Base-by-base conservation (phyloP, 192 early-diverging fungal species). In the Piromyces finnis region DNA sequence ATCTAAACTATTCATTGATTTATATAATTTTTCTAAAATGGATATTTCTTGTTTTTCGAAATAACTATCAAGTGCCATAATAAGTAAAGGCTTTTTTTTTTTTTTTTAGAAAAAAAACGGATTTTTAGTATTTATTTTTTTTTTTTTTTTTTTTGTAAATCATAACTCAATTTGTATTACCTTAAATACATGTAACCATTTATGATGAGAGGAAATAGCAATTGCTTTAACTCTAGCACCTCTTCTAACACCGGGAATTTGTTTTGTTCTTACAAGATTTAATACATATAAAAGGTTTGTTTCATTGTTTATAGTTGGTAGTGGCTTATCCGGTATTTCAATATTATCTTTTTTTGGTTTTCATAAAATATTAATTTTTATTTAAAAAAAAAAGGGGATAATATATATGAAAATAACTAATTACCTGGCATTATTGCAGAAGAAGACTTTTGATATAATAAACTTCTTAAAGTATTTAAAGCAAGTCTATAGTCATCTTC, bases 141-240 rank as follows among this genome's bases (percentile, higher is more conserved):
- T n/a, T n/a, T n/a, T n/a, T n/a, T n/a, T n/a, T n/a, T n/a, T n/a
- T n/a, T n/a, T n/a, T n/a, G n/a, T n/a, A n/a, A n/a, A n/a, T n/a
- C n/a, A n/a, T n/a, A n/a, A n/a, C n/a, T n/a, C n/a, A n/a, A n/a
- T n/a, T n/a, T n/a, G n/a, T n/a, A n/a, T 26, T 80, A 84, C 84
- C 81, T 85, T 88, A 88, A 95, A 97, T 6, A 96, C 94, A 85
- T 97, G 95, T 32, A 97, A 88, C 83, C 92, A 97, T 79, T 93
- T 92, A 85, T 97, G 93, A 35, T 92, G 88, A 11, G 94, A 95
- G 82, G 94, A 93, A 79, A 97, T 92, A 6, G 96, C 96, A 93
- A 97, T 94, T 1, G 96, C 95, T 83, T 96, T 96, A 28, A 97
- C 94, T 51, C 90, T 88, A 2, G 96, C 96, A 41, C 96, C 96